Conservation (phyloP, 139 green algal species). For the Chlamydomonas asymmetrica region DNA sequence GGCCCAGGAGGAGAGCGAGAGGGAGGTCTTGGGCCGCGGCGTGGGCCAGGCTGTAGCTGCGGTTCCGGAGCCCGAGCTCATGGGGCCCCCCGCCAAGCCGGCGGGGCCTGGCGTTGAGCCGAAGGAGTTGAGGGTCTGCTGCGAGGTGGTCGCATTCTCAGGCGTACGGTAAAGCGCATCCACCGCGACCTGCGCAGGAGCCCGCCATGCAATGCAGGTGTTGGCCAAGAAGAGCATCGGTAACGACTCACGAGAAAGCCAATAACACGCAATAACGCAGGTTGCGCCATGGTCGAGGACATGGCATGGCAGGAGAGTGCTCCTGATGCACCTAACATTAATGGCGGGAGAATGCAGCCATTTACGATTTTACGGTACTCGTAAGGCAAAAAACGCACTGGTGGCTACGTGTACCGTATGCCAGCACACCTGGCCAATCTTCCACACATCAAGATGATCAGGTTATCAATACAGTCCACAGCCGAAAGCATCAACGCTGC, state of each 20-base stretch:
- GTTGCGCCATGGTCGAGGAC: no score
- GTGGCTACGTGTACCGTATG: neutral
- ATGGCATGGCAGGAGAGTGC: neutral
- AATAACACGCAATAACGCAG: no score
- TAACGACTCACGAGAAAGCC: no score
- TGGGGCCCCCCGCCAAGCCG: neutral
- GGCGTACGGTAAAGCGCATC: slow-evolving; percentile 55
- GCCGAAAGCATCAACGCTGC: slow-evolving; percentile 36
- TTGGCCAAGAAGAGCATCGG: no score
- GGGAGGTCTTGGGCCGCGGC: slow-evolving; percentile 8
- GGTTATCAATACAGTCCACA: neutral
- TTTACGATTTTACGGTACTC: neutral
- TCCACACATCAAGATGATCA: neutral
- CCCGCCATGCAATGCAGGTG: no score
- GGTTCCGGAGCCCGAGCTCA: neutral
- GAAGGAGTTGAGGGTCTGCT: slow-evolving; percentile 1
- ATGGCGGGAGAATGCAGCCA: no score
- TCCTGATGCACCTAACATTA: neutral
- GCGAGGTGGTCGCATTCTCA: neutral
- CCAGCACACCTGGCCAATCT: no score
- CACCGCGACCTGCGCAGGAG: slow-evolving; percentile 47
- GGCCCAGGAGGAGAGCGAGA: no score
- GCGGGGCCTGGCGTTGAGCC: neutral
- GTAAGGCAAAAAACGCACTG: neutral
- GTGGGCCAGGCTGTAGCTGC: neutral